These are phyloP conservation scores for Euphorbia peplus DNA, from an alignment of 345 rosid genomes.

Conservation along the genomic window DNA sequence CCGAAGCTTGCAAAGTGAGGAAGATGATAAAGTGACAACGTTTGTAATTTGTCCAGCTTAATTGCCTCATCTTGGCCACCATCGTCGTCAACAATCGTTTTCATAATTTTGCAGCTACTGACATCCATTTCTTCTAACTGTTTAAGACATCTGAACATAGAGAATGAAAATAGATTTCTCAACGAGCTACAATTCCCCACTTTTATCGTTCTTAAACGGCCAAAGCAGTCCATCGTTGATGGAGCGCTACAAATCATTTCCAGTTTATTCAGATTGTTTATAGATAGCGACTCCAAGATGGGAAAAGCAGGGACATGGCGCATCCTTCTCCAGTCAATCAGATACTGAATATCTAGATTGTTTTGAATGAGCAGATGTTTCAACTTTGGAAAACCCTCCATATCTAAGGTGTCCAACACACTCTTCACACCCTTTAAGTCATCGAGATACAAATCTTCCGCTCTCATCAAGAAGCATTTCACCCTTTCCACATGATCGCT, in stretches of 20 bases:
- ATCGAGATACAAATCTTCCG: conserved; percentile 17
- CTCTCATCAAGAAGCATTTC: conserved; percentile 9
- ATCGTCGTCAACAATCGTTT: conserved; percentile 9
- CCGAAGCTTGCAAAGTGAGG: neutral
- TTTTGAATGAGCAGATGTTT: conserved; percentile 16
- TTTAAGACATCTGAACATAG: conserved; percentile 12
- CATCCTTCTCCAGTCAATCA: neutral
- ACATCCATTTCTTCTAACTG: conserved; percentile 14
- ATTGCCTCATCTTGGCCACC: neutral
- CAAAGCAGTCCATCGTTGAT: neutral
- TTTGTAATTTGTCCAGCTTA: neutral
- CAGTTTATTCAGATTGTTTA: conserved; percentile 9
- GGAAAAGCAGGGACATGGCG: conserved; percentile 1
- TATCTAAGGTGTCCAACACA: conserved; percentile 12
- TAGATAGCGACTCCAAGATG: conserved; percentile 9
- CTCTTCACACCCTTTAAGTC: conserved; percentile 9
- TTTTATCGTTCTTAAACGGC: conserved; percentile 8
- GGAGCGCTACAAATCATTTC: conserved; percentile 4
- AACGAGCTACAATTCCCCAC: conserved; percentile 13
- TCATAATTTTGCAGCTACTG: neutral
- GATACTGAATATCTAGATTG: conserved; percentile 1
- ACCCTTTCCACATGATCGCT: neutral
- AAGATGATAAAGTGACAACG: neutral
- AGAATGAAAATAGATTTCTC: conserved; percentile 18
- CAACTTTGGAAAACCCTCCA: conserved; percentile 16